Conservation (phyloP, 176 grass and related monocot species). For the Tuctoria greenei region DNA sequence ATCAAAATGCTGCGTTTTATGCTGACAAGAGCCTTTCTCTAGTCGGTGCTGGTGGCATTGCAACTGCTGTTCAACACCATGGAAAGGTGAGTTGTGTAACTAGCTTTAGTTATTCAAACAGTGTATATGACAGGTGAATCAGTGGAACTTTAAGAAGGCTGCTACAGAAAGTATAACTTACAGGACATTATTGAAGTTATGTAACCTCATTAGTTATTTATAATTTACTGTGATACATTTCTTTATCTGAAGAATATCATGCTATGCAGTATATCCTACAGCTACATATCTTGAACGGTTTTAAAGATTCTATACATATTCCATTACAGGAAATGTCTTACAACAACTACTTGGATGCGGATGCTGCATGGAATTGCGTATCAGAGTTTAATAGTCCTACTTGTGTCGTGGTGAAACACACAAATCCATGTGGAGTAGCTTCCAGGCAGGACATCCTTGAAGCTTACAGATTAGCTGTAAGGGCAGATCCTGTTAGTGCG, state of each 20-base stretch:
- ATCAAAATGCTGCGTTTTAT: slow-evolving; percentile 93
- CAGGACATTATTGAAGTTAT: not conserved
- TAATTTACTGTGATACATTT: not conserved
- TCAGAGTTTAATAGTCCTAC: slow-evolving; percentile 79
- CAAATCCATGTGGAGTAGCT: slow-evolving; percentile 90
- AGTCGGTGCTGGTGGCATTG: slow-evolving; percentile 72
- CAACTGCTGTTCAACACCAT: slow-evolving; percentile 85
- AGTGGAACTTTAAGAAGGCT: not conserved
- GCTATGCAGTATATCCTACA: not conserved
- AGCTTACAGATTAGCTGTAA: slow-evolving; percentile 89
- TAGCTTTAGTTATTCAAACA: slow-evolving; percentile 3
- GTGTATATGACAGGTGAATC: not conserved
- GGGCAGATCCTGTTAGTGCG: slow-evolving; percentile 83
- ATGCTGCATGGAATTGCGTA: slow-evolving; percentile 96
- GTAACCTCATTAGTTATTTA: not conserved
- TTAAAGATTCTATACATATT: not conserved
- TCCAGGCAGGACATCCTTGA: slow-evolving; percentile 71
- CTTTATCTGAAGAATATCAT: not conserved
- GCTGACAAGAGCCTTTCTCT: slow-evolving; percentile 80
- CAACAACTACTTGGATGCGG: slow-evolving; percentile 96
- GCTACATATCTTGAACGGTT: slow-evolving; percentile 4
- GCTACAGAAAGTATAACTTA: not conserved
- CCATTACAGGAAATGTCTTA: slow-evolving; percentile 87
- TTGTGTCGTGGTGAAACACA: slow-evolving; percentile 93
- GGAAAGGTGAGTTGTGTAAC: slow-evolving; percentile 55